Evolutionary conservation across 495 filamentous ascomycete genomes (phyloP), one percentile per base, ranked within the genome.

Genomic region (Podospora anserina): DNA sequence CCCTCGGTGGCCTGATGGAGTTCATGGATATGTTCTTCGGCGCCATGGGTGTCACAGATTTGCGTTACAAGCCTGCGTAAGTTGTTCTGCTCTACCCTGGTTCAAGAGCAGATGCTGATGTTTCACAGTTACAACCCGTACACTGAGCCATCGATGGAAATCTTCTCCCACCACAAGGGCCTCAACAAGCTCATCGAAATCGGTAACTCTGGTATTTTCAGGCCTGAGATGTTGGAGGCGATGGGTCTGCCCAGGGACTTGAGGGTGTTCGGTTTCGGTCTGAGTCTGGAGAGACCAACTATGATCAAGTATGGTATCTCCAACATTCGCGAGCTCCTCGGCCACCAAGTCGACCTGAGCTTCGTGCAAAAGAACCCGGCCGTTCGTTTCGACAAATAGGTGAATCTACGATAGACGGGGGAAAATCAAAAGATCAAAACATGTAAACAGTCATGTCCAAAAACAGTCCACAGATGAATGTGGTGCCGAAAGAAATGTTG

Each of bases 161-260:
- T 97, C 71, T 97, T 96, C 81, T 91, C 91, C 18, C 96, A 90
- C 80, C 94, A 97, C 80, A 88, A 90, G 67, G 95, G 95, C 9
- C 84, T 99, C 55, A 87, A 87, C 67, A 96, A 96, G 82, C 91
- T 92, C 84, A 91, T 97, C 20, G 93, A 99, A 81, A 99, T 99
- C 78, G 95, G 95, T 39, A 99, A 99, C 80, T 93, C 90, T 72
- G 94, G 95, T 68, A 97, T 97, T 92, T 99, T 99, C 88, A 84
- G 95, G 66, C 93, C 95, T 26, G 95, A 97, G 81, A 97, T 97
- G 93, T 78, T 99, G 74, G 88, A 93, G 74, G 68, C 82, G 5
- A 94, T 96, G 90, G 93, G 93, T 56, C 78, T 97, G 70, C 93
- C 94, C 20, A 91, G 89, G 82, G 87, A 93, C 77, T 87, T 97